Base-by-base conservation (phyloP, 176 grass and related monocot species). In the Puya raimondii region DNA sequence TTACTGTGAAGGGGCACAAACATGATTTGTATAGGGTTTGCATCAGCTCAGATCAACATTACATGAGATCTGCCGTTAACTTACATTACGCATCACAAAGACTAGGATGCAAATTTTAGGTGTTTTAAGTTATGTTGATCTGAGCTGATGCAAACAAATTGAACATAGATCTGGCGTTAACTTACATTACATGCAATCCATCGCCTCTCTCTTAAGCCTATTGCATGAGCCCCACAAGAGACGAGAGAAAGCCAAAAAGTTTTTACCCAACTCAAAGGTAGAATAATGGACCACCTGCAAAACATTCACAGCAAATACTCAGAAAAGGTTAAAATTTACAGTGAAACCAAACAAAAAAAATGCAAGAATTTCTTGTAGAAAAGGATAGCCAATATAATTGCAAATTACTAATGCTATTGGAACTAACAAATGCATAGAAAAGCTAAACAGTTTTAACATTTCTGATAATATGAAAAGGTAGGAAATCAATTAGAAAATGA, bases 131-230 rank as follows among this genome's bases (percentile, higher is more conserved):
- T n/a, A n/a, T n/a, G n/a, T n/a, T n/a, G n/a, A n/a, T n/a, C n/a
- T n/a, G n/a, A n/a, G n/a, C n/a, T n/a, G n/a, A n/a, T n/a, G n/a
- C n/a, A n/a, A n/a, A n/a, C n/a, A n/a, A n/a, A n/a, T n/a, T n/a
- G 16, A 61, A 18, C 2, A 16, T 18, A 61, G 21, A 22, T 9
- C 10, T 61, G 21, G 21, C 7, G 9, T 61, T 18, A 61, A n/a
- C 56, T 61, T 96, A 96, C 93, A 83, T 96, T 92, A 77, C 79
- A 72, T 66, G 89, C 81, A 70, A 96, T 70, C 93, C 93, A 92
- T 20, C 79, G 74, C 77, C 78, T 85, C 75, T 96, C 88, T 79
- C 89, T 92, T 84, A 92, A 76, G 64, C 93, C 93, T 80, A 96
- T 83, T 14, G 56, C 84, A 64, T 69, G 76, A 47, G 79, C 86